phyloP scores from a whole-genome alignment of 768 basidiomycete genomes.

The Naganishia onofrii region DNA sequence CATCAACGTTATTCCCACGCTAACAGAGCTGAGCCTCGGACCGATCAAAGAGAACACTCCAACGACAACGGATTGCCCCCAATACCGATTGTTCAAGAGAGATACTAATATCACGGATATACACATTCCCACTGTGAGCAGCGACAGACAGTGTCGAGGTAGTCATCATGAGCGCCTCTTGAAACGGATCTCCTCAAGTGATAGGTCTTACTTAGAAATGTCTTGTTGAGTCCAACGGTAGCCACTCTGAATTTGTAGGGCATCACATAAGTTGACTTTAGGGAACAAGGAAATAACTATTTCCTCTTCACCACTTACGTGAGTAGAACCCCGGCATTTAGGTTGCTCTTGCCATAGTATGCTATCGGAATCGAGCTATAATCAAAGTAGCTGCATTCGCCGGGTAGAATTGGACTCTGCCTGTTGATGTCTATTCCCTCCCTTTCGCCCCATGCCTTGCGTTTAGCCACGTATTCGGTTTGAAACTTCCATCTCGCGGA shows the following conservation, averaged over 20 bases:
- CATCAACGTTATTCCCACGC: constrained; percentile 1
- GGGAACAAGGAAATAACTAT: too few relatives aligned
- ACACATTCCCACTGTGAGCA: constrained; percentile 9
- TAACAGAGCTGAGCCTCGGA: constrained; percentile 8
- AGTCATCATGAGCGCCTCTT: not conserved
- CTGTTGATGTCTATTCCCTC: not conserved
- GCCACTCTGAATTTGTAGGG: not conserved
- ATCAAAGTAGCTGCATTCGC: constrained; percentile 4
- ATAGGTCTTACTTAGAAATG: not conserved
- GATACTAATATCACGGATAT: not conserved
- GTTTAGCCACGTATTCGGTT: not conserved
- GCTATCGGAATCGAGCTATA: constrained; percentile 1
- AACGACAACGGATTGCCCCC: not conserved
- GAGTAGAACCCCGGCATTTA: not conserved
- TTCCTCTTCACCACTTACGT: not conserved
- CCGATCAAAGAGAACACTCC: constrained; percentile 1
- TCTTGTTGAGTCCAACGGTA: constrained; percentile 10
- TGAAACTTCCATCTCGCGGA: constrained; percentile 2
- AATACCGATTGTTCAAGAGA: constrained; percentile 1
- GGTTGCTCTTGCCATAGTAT: not conserved
- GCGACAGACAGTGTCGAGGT: not conserved
- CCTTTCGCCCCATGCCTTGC: not conserved
- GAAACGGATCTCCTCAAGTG: not conserved
- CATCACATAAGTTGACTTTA: not conserved
- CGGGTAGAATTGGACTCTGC: not conserved